Conservation (phyloP, 495 filamentous ascomycete species). For the Aspergillus carlsbadensis region DNA sequence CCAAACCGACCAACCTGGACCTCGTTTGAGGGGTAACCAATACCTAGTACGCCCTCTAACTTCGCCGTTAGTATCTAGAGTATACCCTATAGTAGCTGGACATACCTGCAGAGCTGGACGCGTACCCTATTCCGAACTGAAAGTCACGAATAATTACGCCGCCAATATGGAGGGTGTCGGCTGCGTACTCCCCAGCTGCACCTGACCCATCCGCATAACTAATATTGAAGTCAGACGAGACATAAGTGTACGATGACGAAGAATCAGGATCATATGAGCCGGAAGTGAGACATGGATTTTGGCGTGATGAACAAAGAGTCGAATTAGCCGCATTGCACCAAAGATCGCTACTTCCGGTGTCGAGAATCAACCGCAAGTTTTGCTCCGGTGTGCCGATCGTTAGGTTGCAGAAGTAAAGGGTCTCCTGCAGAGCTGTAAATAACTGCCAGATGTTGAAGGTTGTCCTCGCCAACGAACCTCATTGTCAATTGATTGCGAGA, state of each 20-base stretch:
- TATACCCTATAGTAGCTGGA: no score
- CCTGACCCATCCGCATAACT: constrained; percentile 85
- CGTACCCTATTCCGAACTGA: constrained; percentile 86
- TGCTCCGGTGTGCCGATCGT: constrained; percentile 71
- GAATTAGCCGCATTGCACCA: constrained; percentile 78
- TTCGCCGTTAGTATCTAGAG: constrained; percentile 1
- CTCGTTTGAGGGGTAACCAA: constrained; percentile 85
- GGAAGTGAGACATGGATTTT: constrained; percentile 51
- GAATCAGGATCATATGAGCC: constrained; percentile 71
- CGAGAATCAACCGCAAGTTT: constrained; percentile 64
- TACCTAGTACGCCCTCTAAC: constrained; percentile 78
- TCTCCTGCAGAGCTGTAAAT: constrained; percentile 26
- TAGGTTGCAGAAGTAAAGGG: constrained; percentile 69
- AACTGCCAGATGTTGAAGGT: background rate
- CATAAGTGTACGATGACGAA: constrained; percentile 78
- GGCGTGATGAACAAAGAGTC: constrained; percentile 48
- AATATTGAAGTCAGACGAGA: constrained; percentile 83
- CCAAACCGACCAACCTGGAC: constrained; percentile 66
- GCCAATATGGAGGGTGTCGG: constrained; percentile 72
- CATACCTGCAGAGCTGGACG: constrained; percentile 56
- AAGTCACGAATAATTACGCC: constrained; percentile 57
- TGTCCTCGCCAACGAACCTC: constrained; percentile 27
- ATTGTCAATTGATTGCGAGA: constrained; percentile 40
- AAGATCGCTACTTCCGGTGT: constrained; percentile 87
- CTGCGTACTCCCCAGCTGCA: constrained; percentile 79